Evolutionary conservation across 1,284 basidiomycete species (phyloP).

Genomic region (Mycena sp.): DNA sequence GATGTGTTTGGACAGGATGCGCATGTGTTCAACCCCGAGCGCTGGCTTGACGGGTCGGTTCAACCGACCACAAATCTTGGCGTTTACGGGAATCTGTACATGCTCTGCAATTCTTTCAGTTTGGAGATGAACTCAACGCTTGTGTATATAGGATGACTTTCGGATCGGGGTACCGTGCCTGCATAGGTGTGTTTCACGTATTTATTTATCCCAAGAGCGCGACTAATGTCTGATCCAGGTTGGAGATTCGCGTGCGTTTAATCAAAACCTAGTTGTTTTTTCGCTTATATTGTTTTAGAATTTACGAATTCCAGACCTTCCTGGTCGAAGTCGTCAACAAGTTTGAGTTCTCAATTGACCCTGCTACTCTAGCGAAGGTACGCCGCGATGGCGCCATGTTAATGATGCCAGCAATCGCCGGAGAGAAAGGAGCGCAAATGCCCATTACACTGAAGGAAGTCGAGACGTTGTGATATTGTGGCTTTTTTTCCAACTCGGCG

Average conservation of each 20-base stretch:
- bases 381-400: too few species aligned
- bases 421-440: too few species aligned
- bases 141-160: constrained; percentile 14
- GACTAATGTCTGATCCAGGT: not conserved
- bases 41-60: constrained; percentile 54
- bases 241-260: constrained; percentile 19
- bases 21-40: constrained; percentile 59
- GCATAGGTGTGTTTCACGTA: constrained; percentile 1
- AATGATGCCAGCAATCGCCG: too few species aligned
- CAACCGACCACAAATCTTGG: constrained; percentile 57
- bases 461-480: too few species aligned
- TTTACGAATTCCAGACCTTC: constrained; percentile 22
- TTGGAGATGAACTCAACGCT: not conserved
- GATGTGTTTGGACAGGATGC: constrained; percentile 63
- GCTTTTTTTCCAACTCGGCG: too few species aligned
- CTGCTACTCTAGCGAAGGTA: too few species aligned
- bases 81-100: constrained; percentile 62
- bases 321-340: constrained; percentile 15
- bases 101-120: constrained; percentile 26
- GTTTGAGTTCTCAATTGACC: too few species aligned
- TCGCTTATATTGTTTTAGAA: not conserved
- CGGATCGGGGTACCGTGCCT: constrained; percentile 17
- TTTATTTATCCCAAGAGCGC: too few species aligned
- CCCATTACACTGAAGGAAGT: too few species aligned
- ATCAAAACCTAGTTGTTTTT: not conserved